Evolutionary conservation across 78 protist genomes (phyloP).

Genomic region (Anaeramoeba flamelloides): DNA sequence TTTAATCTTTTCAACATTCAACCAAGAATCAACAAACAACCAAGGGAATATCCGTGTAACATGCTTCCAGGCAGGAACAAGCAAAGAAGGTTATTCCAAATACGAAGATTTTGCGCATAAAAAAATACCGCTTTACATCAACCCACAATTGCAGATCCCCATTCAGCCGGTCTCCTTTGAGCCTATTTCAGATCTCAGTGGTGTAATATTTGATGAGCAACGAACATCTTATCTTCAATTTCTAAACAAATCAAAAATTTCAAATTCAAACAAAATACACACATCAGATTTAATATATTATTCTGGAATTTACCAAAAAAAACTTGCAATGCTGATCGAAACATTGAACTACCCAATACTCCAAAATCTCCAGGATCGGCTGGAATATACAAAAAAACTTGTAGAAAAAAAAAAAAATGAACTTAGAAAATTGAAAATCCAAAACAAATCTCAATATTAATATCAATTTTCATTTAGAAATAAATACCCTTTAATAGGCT

Average conservation of each 20-base stretch:
- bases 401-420: neutral
- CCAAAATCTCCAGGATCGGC: neutral
- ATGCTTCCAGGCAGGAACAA: neutral
- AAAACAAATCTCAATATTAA: too few species aligned
- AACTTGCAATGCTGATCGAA: neutral
- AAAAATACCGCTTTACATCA: neutral
- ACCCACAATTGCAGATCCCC: neutral
- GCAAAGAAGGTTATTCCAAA: neutral
- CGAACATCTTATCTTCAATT: neutral
- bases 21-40: slow-evolving; percentile 1
- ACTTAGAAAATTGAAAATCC: too few species aligned
- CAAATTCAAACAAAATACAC: neutral
- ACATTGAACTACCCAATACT: neutral
- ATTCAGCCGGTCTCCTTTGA: neutral
- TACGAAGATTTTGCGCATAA: neutral
- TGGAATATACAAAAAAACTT: neutral
- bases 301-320: neutral
- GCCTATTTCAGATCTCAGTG: neutral
- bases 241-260: neutral
- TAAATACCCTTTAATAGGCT: too few species aligned
- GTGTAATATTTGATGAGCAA: neutral
- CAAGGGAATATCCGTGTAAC: neutral
- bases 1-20: slow-evolving; percentile 36
- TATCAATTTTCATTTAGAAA: too few species aligned
- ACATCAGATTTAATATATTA: neutral